phyloP scores from a whole-genome alignment of 176 grass and related monocot species.

The Areca catechu region DNA sequence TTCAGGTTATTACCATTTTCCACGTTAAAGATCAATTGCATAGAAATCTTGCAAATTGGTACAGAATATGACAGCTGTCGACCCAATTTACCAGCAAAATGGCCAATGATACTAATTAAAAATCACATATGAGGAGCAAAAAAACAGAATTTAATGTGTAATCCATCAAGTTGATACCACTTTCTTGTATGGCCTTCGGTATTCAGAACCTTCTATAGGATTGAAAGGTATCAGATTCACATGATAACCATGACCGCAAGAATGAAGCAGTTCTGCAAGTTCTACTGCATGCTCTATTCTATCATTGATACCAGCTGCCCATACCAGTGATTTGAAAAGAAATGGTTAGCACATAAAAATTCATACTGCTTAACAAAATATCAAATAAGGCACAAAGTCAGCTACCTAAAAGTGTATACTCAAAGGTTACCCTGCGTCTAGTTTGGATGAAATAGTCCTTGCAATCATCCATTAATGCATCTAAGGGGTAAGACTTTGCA shows the following conservation, averaged over 20 bases:
- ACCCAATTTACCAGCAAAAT: no score
- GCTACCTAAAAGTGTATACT: conserved; percentile 94
- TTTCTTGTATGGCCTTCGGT: conserved; percentile 92
- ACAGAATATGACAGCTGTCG: no score
- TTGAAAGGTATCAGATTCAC: conserved; percentile 97
- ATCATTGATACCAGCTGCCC: conserved; percentile 78
- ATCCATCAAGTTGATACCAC: conserved; percentile 28
- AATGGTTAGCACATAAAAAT: not conserved
- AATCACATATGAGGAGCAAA: no score
- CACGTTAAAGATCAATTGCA: no score
- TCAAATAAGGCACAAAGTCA: not conserved
- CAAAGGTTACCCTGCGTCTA: conserved; percentile 67
- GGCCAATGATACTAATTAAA: no score
- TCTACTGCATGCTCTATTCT: conserved; percentile 58
- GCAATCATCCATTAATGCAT: conserved; percentile 77
- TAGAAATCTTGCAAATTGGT: no score
- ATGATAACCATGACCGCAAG: conserved; percentile 67
- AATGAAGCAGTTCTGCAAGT: conserved; percentile 50
- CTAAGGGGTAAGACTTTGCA: conserved; percentile 79
- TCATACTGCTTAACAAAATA: not conserved
- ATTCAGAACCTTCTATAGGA: conserved; percentile 84
- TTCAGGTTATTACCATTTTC: no score
- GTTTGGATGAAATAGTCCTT: conserved; percentile 76
- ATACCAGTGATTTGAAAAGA: conserved; percentile 2
- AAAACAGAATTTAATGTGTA: not conserved